phyloP scores from a whole-genome alignment of 1,284 basidiomycete species.

The Cutaneotrichosporon spelunceum region DNA sequence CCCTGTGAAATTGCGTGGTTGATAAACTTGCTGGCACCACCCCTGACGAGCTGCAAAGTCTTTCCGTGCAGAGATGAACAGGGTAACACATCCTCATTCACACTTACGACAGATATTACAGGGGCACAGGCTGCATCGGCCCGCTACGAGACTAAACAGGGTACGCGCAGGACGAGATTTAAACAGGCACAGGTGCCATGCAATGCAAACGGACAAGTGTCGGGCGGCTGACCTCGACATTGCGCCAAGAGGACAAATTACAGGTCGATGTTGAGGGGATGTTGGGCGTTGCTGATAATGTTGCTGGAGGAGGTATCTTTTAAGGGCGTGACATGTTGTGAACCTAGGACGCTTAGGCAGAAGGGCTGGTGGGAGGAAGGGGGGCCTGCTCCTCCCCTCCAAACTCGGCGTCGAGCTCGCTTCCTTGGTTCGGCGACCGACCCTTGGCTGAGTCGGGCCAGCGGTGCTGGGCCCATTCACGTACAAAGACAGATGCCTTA shows the following conservation, averaged over 20 bases:
- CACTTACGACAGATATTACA: neutral
- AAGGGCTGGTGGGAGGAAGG: conserved; percentile 9
- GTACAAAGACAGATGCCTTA: conserved; percentile 62
- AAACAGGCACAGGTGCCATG: conserved; percentile 20
- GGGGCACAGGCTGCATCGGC: conserved; percentile 14
- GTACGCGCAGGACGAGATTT: conserved; percentile 4
- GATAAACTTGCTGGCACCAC: neutral
- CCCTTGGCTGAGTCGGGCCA: conserved; percentile 38
- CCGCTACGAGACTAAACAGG: conserved; percentile 13
- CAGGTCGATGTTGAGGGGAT: conserved; percentile 1
- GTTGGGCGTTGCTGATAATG: neutral
- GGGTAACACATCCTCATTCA: neutral
- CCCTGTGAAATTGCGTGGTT: neutral
- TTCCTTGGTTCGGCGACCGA: conserved; percentile 20
- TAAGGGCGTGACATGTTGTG: conserved; percentile 3
- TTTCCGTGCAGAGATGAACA: neutral
- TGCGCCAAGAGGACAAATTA: neutral
- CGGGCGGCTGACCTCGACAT: neutral
- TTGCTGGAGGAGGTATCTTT: neutral
- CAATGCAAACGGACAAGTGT: conserved; percentile 13
- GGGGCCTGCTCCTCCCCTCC: conserved; percentile 15
- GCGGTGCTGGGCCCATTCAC: conserved; percentile 52
- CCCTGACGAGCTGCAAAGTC: neutral
- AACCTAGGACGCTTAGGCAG: neutral
- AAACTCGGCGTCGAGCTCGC: conserved; percentile 28